phyloP scores from a whole-genome alignment of 108 stramenopile species.

The Pseudonitzschia multiseries region DNA sequence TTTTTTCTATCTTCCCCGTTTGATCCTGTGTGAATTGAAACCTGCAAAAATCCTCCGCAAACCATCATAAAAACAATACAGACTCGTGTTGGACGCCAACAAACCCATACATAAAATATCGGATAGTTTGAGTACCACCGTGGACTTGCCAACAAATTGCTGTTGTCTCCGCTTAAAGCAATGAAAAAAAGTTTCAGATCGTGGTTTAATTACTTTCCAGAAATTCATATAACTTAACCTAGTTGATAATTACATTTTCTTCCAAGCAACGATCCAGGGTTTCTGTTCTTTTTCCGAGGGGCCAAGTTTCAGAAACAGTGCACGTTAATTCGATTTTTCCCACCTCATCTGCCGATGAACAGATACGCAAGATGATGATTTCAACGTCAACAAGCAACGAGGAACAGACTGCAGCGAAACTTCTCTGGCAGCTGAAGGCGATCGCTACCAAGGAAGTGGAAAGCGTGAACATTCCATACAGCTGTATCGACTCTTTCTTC shows the following conservation, averaged over 20 bases:
- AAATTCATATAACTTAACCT: constrained; percentile 12
- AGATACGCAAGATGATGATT: not conserved
- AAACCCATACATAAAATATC: not conserved
- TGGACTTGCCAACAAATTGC: not conserved
- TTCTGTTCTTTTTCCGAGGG: not conserved
- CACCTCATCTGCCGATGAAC: not conserved
- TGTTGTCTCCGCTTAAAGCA: constrained; percentile 6
- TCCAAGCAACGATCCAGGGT: not conserved
- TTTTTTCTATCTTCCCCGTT: not conserved
- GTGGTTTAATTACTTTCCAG: constrained; percentile 1
- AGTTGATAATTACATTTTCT: not conserved
- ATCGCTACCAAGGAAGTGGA: constrained; percentile 38
- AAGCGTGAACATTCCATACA: constrained; percentile 14
- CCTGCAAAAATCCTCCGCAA: not conserved
- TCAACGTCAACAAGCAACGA: constrained; percentile 16
- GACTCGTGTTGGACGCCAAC: not conserved
- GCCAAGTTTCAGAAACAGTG: not conserved
- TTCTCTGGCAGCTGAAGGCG: constrained; percentile 31
- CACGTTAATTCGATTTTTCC: not conserved
- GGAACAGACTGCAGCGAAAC: constrained; percentile 24
- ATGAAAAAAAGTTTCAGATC: constrained; percentile 13
- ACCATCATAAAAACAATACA: not conserved
- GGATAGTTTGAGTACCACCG: constrained; percentile 12
- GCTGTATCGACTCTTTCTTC: constrained; percentile 20
- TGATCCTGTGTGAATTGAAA: not conserved